Conservation (phyloP, 345 rosid species). For the Conringia planisiliqua region DNA sequence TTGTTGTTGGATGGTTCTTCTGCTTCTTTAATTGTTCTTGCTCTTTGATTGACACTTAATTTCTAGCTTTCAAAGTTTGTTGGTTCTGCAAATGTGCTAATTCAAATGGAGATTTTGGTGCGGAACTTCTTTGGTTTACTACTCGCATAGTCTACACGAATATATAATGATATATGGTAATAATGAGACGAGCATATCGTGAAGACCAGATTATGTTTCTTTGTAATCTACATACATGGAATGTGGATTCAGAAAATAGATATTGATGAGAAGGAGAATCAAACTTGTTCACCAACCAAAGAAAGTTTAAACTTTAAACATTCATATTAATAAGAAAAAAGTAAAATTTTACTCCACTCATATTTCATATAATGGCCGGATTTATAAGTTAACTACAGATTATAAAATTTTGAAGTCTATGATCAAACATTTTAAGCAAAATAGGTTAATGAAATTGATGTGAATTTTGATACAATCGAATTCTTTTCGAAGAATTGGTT, state of each 20-base stretch:
- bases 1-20: slow-evolving; percentile 18
- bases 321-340: background rate
- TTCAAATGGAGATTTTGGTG: slow-evolving; percentile 9
- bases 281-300: background rate
- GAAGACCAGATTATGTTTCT: background rate
- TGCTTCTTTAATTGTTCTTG: slow-evolving; percentile 1
- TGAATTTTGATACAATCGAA: too few species aligned
- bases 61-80: slow-evolving; percentile 17
- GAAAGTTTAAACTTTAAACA: background rate
- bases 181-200: background rate
- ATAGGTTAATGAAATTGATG: too few species aligned
- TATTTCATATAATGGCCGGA: too few species aligned
- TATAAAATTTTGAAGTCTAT: too few species aligned
- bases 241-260: background rate
- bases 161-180: background rate
- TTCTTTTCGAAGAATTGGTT: too few species aligned
- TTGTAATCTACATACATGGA: background rate
- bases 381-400: too few species aligned
- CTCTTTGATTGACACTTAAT: slow-evolving; percentile 15
- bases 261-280: background rate
- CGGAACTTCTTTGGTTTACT: background rate
- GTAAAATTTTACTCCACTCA: too few species aligned
- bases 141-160: background rate
- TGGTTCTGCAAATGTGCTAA: slow-evolving; percentile 12
- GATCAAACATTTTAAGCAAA: too few species aligned